These are phyloP conservation scores for Paecilomyces sp. DNA, from an alignment of 2,329 filamentous ascomycete genomes.

Conservation along the genomic window DNA sequence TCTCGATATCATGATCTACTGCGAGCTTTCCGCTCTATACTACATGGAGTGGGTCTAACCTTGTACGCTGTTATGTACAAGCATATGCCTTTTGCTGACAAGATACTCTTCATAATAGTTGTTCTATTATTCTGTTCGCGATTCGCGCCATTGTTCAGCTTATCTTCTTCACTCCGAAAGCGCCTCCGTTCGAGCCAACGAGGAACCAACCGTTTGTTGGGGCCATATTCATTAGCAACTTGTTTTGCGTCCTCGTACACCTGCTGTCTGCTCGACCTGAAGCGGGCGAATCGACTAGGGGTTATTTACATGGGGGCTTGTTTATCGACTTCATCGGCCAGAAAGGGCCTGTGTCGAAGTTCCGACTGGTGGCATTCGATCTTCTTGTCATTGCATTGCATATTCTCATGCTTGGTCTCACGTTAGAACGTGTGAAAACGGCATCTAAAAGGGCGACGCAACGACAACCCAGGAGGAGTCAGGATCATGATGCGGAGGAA, in stretches of 20 bases:
- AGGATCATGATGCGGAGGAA: slow-evolving; percentile 56
- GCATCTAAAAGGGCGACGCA: slow-evolving; percentile 24
- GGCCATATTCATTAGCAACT: slow-evolving; percentile 48
- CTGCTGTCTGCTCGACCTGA: slow-evolving; percentile 46
- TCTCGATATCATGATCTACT: slow-evolving; percentile 54
- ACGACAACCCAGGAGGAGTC: slow-evolving; percentile 19
- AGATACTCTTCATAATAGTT: slow-evolving; percentile 32
- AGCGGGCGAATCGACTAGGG: slow-evolving; percentile 44
- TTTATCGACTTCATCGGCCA: slow-evolving; percentile 61
- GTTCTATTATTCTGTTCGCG: slow-evolving; percentile 51
- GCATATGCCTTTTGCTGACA: background rate
- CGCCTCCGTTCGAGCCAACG: slow-evolving; percentile 44
- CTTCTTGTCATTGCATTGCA: slow-evolving; percentile 49
- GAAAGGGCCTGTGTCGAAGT: slow-evolving; percentile 48
- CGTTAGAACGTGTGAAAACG: slow-evolving; percentile 45
- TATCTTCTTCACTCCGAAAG: slow-evolving; percentile 53
- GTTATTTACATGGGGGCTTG: slow-evolving; percentile 55
- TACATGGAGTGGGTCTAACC: slow-evolving; percentile 52
- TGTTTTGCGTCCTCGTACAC: slow-evolving; percentile 51
- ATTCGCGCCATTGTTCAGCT: slow-evolving; percentile 50
- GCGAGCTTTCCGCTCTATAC: slow-evolving; percentile 55
- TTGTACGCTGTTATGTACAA: background rate
- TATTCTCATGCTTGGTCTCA: slow-evolving; percentile 49
- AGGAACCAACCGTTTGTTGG: slow-evolving; percentile 47
- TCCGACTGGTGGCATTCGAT: slow-evolving; percentile 48